Conservation (phyloP, 2,329 filamentous ascomycete genomes). For the Clarireedia paspali region DNA sequence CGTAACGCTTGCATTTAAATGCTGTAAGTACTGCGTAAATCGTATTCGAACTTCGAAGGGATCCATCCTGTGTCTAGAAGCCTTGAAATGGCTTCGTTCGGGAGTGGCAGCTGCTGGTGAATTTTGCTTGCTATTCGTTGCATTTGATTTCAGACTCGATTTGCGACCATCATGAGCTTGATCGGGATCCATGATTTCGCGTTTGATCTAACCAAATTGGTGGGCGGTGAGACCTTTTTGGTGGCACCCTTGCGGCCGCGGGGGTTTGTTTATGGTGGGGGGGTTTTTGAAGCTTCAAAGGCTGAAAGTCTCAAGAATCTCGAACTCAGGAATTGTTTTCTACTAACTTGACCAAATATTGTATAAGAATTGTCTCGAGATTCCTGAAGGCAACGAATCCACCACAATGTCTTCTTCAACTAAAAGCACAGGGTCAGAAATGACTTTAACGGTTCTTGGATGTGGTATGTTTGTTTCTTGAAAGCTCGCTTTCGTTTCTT, state of each 20-base stretch:
- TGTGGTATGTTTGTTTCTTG: conserved; percentile 52
- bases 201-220: background rate
- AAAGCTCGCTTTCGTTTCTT: background rate
- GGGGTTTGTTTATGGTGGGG: background rate
- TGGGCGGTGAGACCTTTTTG: background rate
- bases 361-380: background rate
- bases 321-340: too few species aligned
- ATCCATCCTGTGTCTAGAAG: conserved; percentile 35
- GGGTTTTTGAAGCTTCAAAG: background rate
- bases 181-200: background rate
- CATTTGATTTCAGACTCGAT: background rate
- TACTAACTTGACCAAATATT: background rate
- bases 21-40: conserved; percentile 83
- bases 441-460: conserved; percentile 74
- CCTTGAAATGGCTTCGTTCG: conserved; percentile 5
- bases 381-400: background rate
- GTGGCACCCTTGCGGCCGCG: background rate
- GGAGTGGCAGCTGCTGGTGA: conserved; percentile 4
- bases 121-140: background rate
- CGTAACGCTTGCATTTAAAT: conserved; percentile 82
- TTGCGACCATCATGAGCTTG: background rate
- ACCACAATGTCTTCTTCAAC: background rate
- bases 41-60: conserved; percentile 98
- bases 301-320: background rate
- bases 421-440: conserved; percentile 29